These are phyloP conservation scores for Chlorencoelia australis DNA, from an alignment of 2,329 filamentous ascomycete genomes.

Conservation along the genomic window DNA sequence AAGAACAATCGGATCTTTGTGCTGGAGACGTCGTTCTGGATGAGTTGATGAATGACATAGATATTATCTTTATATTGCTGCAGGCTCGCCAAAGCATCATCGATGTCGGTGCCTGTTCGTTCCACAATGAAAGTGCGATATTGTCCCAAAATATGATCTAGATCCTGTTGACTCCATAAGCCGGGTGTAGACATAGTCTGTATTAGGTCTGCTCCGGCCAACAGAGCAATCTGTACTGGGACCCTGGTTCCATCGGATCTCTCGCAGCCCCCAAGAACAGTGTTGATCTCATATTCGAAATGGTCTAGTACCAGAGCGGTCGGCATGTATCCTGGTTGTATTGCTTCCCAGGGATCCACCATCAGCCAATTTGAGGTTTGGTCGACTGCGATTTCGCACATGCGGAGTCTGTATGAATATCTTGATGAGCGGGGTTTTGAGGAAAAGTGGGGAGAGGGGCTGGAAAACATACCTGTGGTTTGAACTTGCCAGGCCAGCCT, in stretches of 20 bases:
- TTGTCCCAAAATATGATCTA: conserved; percentile 77
- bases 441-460: background rate
- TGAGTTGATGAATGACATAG: conserved; percentile 68
- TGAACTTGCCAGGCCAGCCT: conserved; percentile 65
- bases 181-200: conserved; percentile 52
- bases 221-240: conserved; percentile 59
- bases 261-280: conserved; percentile 63
- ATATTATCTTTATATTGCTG: conserved; percentile 74
- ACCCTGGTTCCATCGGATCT: conserved; percentile 55
- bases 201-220: conserved; percentile 70
- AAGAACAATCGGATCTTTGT: conserved; percentile 74
- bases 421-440: too few relatives aligned
- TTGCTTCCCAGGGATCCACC: conserved; percentile 85
- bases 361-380: conserved; percentile 70
- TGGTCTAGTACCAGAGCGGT: conserved; percentile 87
- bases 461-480: conserved; percentile 49
- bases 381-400: conserved; percentile 75
- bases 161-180: conserved; percentile 75
- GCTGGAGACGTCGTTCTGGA: conserved; percentile 76
- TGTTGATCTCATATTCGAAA: conserved; percentile 84
- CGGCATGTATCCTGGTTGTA: conserved; percentile 73
- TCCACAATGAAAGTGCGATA: conserved; percentile 84
- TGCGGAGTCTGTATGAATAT: conserved; percentile 59
- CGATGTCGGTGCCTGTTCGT: conserved; percentile 77
- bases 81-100: conserved; percentile 74